These are phyloP conservation scores for Blastobotrys arbuscula DNA, from an alignment of 1,139 yeast species.

Conservation along the genomic window DNA sequence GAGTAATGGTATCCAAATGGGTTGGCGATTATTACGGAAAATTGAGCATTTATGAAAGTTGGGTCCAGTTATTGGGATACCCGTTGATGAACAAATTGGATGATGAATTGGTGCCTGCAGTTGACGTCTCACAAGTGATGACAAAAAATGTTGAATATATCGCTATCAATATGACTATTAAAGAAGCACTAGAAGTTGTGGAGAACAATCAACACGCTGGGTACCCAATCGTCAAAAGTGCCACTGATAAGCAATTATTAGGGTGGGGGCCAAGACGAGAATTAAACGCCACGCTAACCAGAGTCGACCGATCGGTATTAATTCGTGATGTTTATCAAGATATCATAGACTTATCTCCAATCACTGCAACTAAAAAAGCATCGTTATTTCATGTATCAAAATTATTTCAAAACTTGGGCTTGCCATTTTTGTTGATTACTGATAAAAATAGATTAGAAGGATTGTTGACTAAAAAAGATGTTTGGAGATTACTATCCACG, in stretches of 20 bases:
- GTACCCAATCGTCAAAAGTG: slow-evolving; percentile 38
- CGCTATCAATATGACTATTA: slow-evolving; percentile 15
- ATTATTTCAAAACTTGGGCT: slow-evolving; percentile 49
- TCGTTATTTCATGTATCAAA: slow-evolving; percentile 43
- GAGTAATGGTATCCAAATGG: slow-evolving; percentile 46
- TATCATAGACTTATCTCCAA: slow-evolving; percentile 30
- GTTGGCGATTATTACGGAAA: slow-evolving; percentile 39
- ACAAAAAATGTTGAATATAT: slow-evolving; percentile 30
- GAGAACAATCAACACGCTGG: slow-evolving; percentile 31
- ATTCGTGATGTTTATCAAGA: slow-evolving; percentile 17
- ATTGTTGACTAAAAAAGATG: slow-evolving; percentile 62
- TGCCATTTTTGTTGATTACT: slow-evolving; percentile 49
- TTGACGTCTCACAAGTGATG: slow-evolving; percentile 33
- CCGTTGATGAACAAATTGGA: slow-evolving; percentile 36
- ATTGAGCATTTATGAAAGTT: slow-evolving; percentile 40
- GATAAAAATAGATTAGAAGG: slow-evolving; percentile 39
- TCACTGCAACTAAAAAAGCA: slow-evolving; percentile 28
- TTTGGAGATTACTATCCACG: slow-evolving; percentile 43
- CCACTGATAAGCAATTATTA: slow-evolving; percentile 28
- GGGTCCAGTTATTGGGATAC: slow-evolving; percentile 39
- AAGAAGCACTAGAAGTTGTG: slow-evolving; percentile 22
- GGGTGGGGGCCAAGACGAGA: slow-evolving; percentile 40
- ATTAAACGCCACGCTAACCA: slow-evolving; percentile 22
- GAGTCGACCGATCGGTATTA: slow-evolving; percentile 4
- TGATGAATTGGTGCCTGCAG: slow-evolving; percentile 35